Conservation (phyloP, 768 basidiomycete genomes). For the Mycena latifolia region DNA sequence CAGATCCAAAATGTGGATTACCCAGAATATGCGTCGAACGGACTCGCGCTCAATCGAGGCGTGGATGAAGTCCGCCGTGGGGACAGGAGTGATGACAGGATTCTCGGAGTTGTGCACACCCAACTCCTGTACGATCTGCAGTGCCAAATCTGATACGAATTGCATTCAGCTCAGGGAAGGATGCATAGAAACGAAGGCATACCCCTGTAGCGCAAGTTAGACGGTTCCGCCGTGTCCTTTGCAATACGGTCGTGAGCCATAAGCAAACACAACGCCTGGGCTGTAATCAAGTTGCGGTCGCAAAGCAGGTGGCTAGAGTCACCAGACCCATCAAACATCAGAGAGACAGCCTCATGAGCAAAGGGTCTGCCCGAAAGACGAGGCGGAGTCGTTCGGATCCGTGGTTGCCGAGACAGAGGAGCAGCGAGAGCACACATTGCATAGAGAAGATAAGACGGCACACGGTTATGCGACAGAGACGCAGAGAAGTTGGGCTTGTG, state of each 20-base stretch:
- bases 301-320: constrained; percentile 71
- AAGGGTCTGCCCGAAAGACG: constrained; percentile 51
- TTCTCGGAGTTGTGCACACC: constrained; percentile 75
- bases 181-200: constrained; percentile 32
- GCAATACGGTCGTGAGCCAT: constrained; percentile 74
- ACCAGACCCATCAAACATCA: constrained; percentile 81
- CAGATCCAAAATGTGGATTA: constrained; percentile 74
- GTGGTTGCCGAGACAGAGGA: constrained; percentile 76
- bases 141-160: constrained; percentile 62
- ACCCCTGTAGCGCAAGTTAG: constrained; percentile 66
- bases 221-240: constrained; percentile 52
- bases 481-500: constrained; percentile 85
- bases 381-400: constrained; percentile 57
- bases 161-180: background rate
- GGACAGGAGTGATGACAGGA: constrained; percentile 68
- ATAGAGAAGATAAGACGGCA: constrained; percentile 79
- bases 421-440: constrained; percentile 86
- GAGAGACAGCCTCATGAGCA: constrained; percentile 69
- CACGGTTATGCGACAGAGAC: constrained; percentile 71
- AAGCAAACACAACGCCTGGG: constrained; percentile 81
- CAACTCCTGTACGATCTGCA: constrained; percentile 76
- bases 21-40: constrained; percentile 86
- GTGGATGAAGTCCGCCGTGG: constrained; percentile 70
- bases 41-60: constrained; percentile 80
- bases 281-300: constrained; percentile 76